A percentile compares a stretch with the other conserved stretches of the same genome.
Evolutionary conservation across 106 monocot genomes (phyloP).

Genomic region (Chionographis japonica): DNA sequence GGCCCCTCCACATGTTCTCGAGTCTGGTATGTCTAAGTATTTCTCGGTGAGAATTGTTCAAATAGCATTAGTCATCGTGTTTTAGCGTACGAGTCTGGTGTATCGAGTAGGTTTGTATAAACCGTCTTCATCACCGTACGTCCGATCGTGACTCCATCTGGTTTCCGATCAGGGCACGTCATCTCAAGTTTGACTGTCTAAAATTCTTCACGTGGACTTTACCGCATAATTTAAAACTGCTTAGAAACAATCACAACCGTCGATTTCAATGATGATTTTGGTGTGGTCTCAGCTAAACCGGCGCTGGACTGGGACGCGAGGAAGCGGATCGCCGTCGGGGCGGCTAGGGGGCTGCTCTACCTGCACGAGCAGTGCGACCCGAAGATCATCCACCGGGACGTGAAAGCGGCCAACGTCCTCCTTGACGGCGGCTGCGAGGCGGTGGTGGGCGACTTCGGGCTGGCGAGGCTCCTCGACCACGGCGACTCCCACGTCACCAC

Average conservation of each 20-base stretch:
- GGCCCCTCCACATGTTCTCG: no score
- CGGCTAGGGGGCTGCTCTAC: conserved; percentile 82
- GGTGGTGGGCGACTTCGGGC: conserved; percentile 89
- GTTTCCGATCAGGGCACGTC: no score
- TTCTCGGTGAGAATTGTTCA: no score
- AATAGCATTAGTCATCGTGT: no score
- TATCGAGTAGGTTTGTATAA: no score
- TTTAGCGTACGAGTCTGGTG: no score
- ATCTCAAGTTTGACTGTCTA: no score
- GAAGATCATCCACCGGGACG: conserved; percentile 97
- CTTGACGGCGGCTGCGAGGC: conserved; percentile 77
- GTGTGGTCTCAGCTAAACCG: conserved; percentile 45
- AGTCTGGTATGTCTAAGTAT: no score
- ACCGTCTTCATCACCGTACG: no score
- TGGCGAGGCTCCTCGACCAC: conserved; percentile 93
- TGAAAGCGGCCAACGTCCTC: conserved; percentile 96
- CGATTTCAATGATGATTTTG: background rate
- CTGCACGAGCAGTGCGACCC: conserved; percentile 99
- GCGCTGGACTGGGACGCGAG: conserved; percentile 73
- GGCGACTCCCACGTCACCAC: conserved; percentile 73
- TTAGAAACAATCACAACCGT: background rate
- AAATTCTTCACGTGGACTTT: no score
- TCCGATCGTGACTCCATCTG: no score
- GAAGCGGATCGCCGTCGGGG: conserved; percentile 76
- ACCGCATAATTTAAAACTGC: background rate